A percentile compares a stretch with the other conserved stretches of the same genome.
phyloP scores from a whole-genome alignment of 495 filamentous ascomycete species.

The Sabuloglossum arenarium region DNA sequence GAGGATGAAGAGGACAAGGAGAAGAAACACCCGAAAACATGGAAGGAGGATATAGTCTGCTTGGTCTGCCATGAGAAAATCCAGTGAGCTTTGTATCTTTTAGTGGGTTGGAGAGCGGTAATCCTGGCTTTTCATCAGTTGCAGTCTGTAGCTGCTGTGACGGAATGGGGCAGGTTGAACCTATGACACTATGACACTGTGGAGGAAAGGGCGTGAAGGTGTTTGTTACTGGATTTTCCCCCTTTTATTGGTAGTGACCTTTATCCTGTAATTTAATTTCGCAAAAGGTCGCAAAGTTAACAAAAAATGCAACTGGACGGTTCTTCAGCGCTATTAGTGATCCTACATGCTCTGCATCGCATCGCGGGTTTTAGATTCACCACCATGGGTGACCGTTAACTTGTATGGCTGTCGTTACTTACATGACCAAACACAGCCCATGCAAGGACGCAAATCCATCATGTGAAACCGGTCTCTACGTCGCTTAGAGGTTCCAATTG shows the following conservation, averaged over 20 bases:
- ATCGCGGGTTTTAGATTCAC: no score
- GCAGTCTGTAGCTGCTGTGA: not conserved
- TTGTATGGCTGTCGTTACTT: no score
- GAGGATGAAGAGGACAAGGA: slow-evolving; percentile 1
- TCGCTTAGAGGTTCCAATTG: no score
- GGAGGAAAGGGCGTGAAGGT: not conserved
- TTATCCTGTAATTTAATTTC: slow-evolving; percentile 2
- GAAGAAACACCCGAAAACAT: not conserved
- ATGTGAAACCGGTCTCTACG: no score
- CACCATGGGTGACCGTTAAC: no score
- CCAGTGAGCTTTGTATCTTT: not conserved
- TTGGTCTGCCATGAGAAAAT: slow-evolving; percentile 4
- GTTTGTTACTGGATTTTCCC: not conserved
- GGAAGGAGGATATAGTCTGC: slow-evolving; percentile 6
- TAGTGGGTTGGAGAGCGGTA: not conserved
- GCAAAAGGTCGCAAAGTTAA: no score
- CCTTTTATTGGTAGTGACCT: not conserved
- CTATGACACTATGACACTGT: not conserved
- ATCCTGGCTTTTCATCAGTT: not conserved
- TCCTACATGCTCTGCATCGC: no score
- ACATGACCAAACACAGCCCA: no score
- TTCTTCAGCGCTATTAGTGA: not conserved
- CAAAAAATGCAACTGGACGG: not conserved
- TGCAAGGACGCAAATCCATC: no score
- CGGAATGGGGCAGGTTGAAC: not conserved